Base-by-base conservation (phyloP, 2,329 filamentous ascomycete genomes). In the Aspergillus pseudoterreus region DNA sequence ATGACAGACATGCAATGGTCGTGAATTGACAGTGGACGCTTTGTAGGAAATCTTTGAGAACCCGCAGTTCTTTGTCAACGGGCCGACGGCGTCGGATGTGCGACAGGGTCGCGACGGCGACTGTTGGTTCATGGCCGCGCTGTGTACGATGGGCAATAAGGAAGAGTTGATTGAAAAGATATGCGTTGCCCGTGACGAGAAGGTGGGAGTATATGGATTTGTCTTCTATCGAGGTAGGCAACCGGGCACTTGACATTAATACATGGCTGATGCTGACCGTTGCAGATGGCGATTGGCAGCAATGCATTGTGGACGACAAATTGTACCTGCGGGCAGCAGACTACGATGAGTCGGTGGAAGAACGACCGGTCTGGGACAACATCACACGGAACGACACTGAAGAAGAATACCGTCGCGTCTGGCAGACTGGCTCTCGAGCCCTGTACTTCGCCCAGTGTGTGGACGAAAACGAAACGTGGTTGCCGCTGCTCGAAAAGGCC, bases 301-400 rank as follows among this genome's bases (percentile, higher is more conserved):
- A 91, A 61, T 91, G 88, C 52, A 92, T 96, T 55, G 84, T 96
- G 53, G 91, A 96, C 64, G 91, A 96, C 70, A 95, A 95, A 71
- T 78, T 96, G 2, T 95, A 89, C 67, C 80, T 95, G 15, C 88
- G 86, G 53, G 89, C 88, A 1, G 87, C 89, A 4, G 86, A 88
- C 64, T 95, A 90, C 75, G 88, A 95, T 58, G 88, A 89, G 32
- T 86, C 84, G 1, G 85, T 87, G 46, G 80, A 88, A 66, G 87
- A 91, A 64, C 82, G 88, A 36, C 81, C 88, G 49, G 77, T 90
- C 21, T 81, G 90, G 64, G 82, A 90, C 61, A 85, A 90, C 62
- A 84, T 90, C 44, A 87, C 90, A 64, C 82, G 86, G 49, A 84
- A 85, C 47, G 85, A 88, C 47, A 82, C 86, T 0, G 86, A 90